Conservation (phyloP, 2,329 filamentous ascomycete species). For the Tolypocladium inflatum region DNA sequence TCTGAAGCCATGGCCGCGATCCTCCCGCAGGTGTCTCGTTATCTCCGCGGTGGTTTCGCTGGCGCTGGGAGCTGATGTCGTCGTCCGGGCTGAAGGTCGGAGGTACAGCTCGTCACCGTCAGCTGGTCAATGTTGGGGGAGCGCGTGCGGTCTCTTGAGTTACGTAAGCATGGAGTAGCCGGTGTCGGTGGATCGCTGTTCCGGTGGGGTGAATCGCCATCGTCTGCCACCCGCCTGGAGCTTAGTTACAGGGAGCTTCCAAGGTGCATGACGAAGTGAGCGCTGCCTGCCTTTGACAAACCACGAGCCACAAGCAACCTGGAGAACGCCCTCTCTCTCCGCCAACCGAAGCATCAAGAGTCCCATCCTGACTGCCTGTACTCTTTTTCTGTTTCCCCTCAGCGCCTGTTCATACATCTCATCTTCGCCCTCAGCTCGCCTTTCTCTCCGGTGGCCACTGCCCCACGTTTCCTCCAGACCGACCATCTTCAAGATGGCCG, state of each 20-base stretch:
- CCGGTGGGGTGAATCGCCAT: constrained; percentile 14
- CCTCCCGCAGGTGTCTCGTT: not conserved
- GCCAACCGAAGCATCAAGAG: not conserved
- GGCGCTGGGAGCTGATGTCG: not conserved
- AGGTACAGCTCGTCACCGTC: not conserved
- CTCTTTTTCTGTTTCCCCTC: not conserved
- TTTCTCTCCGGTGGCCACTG: not conserved
- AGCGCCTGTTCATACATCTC: not conserved
- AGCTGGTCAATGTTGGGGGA: not conserved
- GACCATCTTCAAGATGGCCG: constrained; percentile 17
- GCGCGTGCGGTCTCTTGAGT: not conserved
- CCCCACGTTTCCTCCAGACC: not conserved
- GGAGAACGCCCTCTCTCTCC: not conserved
- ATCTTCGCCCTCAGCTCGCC: not conserved
- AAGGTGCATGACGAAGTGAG: constrained; percentile 9
- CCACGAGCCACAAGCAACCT: not conserved
- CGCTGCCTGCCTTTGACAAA: constrained; percentile 3
- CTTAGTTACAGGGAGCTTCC: constrained; percentile 1
- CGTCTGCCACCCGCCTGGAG: not conserved
- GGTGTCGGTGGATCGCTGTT: constrained; percentile 19
- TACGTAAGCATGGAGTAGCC: constrained; percentile 4
- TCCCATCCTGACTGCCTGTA: not conserved
- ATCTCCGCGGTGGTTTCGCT: not conserved
- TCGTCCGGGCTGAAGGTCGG: not conserved
- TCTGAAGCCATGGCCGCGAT: constrained; percentile 41